A percentile compares a stretch with the other conserved stretches of the same genome.
Conservation (phyloP, 495 filamentous ascomycete species). For the Podospora didyma region DNA sequence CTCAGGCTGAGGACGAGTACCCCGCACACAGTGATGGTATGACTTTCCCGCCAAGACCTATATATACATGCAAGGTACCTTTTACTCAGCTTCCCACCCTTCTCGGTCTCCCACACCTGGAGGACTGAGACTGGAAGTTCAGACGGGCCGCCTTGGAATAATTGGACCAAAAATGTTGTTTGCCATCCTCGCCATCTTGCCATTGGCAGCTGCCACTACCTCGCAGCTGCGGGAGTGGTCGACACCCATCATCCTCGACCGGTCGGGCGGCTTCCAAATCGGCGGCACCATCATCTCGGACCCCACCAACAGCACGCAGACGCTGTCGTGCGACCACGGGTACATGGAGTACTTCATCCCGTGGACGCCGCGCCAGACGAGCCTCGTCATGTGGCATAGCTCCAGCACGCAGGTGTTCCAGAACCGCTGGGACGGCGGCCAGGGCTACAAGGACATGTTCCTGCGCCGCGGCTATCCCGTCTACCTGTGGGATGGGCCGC, state of each 20-base stretch:
- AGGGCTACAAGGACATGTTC: conserved; percentile 49
- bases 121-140: no score
- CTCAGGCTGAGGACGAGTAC: neutral
- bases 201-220: neutral
- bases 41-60: neutral
- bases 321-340: conserved; percentile 45
- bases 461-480: conserved; percentile 45
- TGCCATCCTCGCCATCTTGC: neutral
- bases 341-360: conserved; percentile 51
- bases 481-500: conserved; percentile 45
- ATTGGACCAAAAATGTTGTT: neutral
- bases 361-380: conserved; percentile 38
- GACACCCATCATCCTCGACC: conserved; percentile 34
- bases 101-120: no score
- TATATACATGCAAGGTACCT: no score
- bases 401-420: conserved; percentile 44
- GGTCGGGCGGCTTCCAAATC: conserved; percentile 37
- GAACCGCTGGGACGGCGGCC: conserved; percentile 46
- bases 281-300: conserved; percentile 32
- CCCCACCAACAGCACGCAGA: conserved; percentile 28
- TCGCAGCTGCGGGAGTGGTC: neutral
- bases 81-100: neutral
- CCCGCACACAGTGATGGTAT: neutral
- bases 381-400: conserved; percentile 48
- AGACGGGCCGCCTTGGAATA: no score